Percentiles rank a stretch among this genome's conserved stretches.
phyloP scores from a whole-genome alignment of 768 basidiomycete genomes.

The Phlegmacium glaucopus region DNA sequence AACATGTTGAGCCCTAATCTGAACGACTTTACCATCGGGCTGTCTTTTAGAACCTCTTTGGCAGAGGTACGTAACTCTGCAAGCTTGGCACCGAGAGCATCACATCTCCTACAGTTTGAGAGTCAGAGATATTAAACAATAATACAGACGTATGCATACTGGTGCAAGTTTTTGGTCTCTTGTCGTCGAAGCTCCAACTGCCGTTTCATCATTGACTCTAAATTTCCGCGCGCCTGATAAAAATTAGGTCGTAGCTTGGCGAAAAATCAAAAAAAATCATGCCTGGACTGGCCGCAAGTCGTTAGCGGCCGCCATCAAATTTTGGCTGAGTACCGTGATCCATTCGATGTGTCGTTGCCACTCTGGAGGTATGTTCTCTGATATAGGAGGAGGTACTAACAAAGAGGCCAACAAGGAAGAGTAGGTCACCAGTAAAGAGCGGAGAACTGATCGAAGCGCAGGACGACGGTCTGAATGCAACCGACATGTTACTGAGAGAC shows the following conservation, averaged over 20 bases:
- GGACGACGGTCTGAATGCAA: constrained; percentile 64
- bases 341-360: constrained; percentile 79
- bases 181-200: constrained; percentile 72
- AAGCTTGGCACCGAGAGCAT: constrained; percentile 62
- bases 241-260: constrained; percentile 1
- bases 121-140: background rate
- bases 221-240: constrained; percentile 68
- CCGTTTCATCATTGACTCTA: constrained; percentile 78
- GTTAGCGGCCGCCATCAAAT: constrained; percentile 88
- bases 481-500: background rate
- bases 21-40: constrained; percentile 2
- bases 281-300: constrained; percentile 89
- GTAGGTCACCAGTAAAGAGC: constrained; percentile 77
- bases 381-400: constrained; percentile 54
- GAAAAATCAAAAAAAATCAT: background rate
- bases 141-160: constrained; percentile 40
- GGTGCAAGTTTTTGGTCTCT: constrained; percentile 67
- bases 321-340: constrained; percentile 78
- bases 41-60: constrained; percentile 12
- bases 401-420: constrained; percentile 70
- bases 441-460: constrained; percentile 66
- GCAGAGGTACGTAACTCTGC: constrained; percentile 45
- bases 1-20: background rate
- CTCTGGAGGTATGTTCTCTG: constrained; percentile 49
- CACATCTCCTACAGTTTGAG: constrained; percentile 56